Evolutionary conservation across 2,329 filamentous ascomycete genomes (phyloP).

Genomic region (Fusarium sp.): DNA sequence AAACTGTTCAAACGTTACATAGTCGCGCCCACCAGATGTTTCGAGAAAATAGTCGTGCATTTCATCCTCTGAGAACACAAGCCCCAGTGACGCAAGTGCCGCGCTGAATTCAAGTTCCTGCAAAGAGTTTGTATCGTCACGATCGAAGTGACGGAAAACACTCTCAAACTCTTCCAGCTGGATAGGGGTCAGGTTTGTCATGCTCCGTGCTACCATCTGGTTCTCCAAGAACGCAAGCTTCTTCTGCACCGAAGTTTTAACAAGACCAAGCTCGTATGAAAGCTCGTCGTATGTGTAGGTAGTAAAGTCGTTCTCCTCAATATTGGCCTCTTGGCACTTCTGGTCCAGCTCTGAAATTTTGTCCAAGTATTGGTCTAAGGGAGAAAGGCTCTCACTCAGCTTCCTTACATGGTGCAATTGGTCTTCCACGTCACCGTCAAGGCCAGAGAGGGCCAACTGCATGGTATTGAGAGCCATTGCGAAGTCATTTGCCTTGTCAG

Average conservation of each 20-base stretch:
- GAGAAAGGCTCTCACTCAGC: constrained; percentile 85
- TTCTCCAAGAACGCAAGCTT: constrained; percentile 98
- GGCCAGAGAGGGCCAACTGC: constrained; percentile 92
- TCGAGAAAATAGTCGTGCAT: constrained; percentile 96
- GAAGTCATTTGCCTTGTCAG: constrained; percentile 98
- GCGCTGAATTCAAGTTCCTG: constrained; percentile 96
- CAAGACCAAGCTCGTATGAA: constrained; percentile 89
- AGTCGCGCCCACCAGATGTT: constrained; percentile 80
- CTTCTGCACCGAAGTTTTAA: constrained; percentile 92
- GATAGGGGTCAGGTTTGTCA: constrained; percentile 98
- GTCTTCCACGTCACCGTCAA: constrained; percentile 96
- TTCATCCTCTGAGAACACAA: constrained; percentile 97
- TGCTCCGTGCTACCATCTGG: constrained; percentile 96
- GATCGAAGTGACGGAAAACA: constrained; percentile 97
- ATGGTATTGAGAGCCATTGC: constrained; percentile 94
- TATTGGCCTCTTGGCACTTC: constrained; percentile 95
- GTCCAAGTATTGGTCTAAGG: constrained; percentile 89
- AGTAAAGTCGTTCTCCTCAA: constrained; percentile 99
- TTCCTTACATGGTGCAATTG: constrained; percentile 88
- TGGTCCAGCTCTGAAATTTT: constrained; percentile 87
- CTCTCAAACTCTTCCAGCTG: constrained; percentile 99
- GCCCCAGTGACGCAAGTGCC: constrained; percentile 89
- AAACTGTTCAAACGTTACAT: constrained; percentile 97
- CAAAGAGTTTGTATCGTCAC: constrained; percentile 88
- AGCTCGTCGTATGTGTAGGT: constrained; percentile 98